Percentiles rank a stretch among this genome's conserved stretches.
phyloP scores from a whole-genome alignment of 2,329 filamentous ascomycete genomes.

The Ustulina deusta region DNA sequence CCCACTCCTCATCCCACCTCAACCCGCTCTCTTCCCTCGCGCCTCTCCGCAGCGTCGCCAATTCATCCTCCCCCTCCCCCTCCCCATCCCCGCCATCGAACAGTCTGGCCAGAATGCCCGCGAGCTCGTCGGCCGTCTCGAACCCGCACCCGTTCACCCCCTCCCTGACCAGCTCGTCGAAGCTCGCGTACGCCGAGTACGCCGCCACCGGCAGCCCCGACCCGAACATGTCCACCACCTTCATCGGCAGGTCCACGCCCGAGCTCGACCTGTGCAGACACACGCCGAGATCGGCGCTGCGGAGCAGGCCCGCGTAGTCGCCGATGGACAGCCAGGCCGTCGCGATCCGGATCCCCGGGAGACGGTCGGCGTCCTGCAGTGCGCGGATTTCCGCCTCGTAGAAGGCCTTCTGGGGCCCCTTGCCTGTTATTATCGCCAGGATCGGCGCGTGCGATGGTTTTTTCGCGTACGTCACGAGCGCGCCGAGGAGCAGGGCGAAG shows the following conservation, averaged over 20 bases:
- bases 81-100: constrained; percentile 65
- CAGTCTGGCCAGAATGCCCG: constrained; percentile 71
- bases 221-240: constrained; percentile 99
- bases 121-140: constrained; percentile 74
- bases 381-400: constrained; percentile 76
- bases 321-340: constrained; percentile 87
- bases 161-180: constrained; percentile 89
- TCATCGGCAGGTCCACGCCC: constrained; percentile 97
- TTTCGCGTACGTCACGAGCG: constrained; percentile 78
- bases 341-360: constrained; percentile 77
- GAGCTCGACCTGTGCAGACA: constrained; percentile 94
- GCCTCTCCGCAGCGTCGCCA: constrained; percentile 73
- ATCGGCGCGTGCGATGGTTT: constrained; percentile 65
- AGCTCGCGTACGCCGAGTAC: constrained; percentile 87
- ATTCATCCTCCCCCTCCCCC: constrained; percentile 60
- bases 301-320: constrained; percentile 87
- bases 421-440: constrained; percentile 93
- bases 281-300: constrained; percentile 87
- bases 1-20: constrained; percentile 95
- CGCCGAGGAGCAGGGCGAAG: constrained; percentile 87
- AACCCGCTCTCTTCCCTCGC: constrained; percentile 79
- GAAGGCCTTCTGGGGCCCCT: constrained; percentile 83
- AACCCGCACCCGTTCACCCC: constrained; percentile 90
- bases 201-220: constrained; percentile 90
- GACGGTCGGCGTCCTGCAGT: constrained; percentile 70